Evolutionary conservation across 2,329 filamentous ascomycete species (phyloP).

Genomic region (Juglanconis oblonga): DNA sequence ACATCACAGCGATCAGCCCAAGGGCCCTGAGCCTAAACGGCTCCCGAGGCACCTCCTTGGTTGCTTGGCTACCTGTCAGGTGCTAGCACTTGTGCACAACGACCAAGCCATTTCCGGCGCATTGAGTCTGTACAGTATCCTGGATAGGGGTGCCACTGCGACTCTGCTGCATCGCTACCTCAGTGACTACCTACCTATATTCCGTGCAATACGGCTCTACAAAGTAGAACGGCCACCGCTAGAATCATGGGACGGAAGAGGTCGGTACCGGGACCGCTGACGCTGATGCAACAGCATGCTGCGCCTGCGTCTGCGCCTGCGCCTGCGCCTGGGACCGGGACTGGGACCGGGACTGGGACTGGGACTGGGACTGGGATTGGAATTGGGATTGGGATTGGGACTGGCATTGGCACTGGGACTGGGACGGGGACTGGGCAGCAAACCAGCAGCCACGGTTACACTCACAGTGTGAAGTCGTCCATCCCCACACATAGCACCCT

Average conservation of each 20-base stretch:
- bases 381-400: neutral
- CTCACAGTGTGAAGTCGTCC: slow-evolving; percentile 2
- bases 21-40: neutral
- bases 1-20: neutral
- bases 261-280: slow-evolving; percentile 15
- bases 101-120: too few species aligned
- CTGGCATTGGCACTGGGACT: neutral
- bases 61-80: neutral
- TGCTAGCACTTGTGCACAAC: too few species aligned
- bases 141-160: too few species aligned
- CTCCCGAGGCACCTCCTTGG: neutral
- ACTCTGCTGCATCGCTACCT: too few species aligned
- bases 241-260: slow-evolving; percentile 17
- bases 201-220: neutral
- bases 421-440: neutral
- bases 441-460: neutral
- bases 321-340: neutral
- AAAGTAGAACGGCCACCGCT: neutral
- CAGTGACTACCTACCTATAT: too few species aligned
- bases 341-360: neutral
- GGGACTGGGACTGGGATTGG: neutral
- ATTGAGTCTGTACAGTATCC: too few species aligned
- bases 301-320: neutral
- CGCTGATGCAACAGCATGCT: neutral
- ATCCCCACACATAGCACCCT: slow-evolving; percentile 21